Evolutionary conservation across 2,329 filamentous ascomycete genomes (phyloP).

Genomic region (Fusarium camptoceras): DNA sequence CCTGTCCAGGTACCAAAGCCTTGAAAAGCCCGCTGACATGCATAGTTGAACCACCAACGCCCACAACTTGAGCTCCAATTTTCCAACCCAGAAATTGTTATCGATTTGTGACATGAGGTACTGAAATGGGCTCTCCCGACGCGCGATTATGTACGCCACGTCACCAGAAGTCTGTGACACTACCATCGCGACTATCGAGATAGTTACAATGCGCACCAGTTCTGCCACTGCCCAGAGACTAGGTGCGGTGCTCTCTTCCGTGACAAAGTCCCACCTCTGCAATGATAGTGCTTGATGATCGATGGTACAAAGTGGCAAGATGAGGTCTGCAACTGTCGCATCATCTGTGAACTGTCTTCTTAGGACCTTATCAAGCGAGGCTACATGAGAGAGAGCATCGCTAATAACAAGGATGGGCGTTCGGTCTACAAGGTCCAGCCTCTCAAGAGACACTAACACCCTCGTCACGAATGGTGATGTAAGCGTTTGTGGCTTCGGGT

Average conservation of each 20-base stretch:
- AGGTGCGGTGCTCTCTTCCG: neutral
- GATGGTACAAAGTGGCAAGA: slow-evolving; percentile 27
- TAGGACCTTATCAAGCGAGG: slow-evolving; percentile 8
- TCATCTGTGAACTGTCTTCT: slow-evolving; percentile 8
- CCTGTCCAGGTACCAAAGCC: slow-evolving; percentile 21
- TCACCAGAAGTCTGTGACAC: slow-evolving; percentile 32
- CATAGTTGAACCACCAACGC: slow-evolving; percentile 22
- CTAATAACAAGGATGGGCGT: neutral
- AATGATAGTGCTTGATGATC: slow-evolving; percentile 28
- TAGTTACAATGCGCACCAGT: slow-evolving; percentile 22
- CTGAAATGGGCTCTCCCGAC: neutral
- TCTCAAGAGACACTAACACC: neutral
- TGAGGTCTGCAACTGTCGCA: slow-evolving; percentile 9
- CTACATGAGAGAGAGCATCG: neutral
- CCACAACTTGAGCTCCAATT: slow-evolving; percentile 26
- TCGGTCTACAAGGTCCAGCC: rapidly evolving
- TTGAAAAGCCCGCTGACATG: slow-evolving; percentile 2
- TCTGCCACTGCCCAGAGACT: slow-evolving; percentile 7
- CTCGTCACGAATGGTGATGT: neutral
- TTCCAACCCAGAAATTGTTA: slow-evolving; percentile 1
- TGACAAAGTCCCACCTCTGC: neutral
- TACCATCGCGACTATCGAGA: slow-evolving; percentile 17
- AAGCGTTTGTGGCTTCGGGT: neutral
- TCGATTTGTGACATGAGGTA: neutral
- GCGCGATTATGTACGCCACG: slow-evolving; percentile 5